These are phyloP conservation scores for Phytopythium boreale DNA, from an alignment of 352 stramenopile species.

Conservation along the genomic window DNA sequence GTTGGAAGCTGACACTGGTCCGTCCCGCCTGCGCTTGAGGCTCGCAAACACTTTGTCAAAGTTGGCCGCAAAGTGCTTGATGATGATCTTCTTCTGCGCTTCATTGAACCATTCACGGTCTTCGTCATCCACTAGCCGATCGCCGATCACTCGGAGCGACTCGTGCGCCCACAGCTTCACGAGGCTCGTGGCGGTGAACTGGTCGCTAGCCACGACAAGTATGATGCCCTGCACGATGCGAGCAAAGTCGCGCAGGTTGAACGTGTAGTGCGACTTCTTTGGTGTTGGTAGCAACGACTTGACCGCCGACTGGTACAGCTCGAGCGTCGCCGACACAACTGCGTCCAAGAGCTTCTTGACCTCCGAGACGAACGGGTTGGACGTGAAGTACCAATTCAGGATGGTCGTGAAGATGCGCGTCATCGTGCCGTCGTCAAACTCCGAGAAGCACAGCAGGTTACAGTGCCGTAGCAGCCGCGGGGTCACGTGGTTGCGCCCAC, in stretches of 20 bases:
- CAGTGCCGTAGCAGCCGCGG: conserved; percentile 91
- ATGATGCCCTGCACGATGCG: conserved; percentile 93
- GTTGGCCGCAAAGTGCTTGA: conserved; percentile 85
- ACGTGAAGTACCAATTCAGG: conserved; percentile 80
- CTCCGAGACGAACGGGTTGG: conserved; percentile 58
- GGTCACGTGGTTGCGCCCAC: conserved; percentile 89
- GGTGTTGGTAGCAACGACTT: conserved; percentile 88
- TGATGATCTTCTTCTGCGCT: conserved; percentile 83
- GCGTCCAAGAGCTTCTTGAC: conserved; percentile 69
- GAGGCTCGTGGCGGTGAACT: conserved; percentile 78
- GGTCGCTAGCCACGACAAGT: conserved; percentile 80
- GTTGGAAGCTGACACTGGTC: conserved; percentile 65
- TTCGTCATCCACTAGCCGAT: conserved; percentile 90
- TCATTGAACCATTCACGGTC: conserved; percentile 93
- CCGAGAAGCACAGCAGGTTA: conserved; percentile 92
- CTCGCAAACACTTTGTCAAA: conserved; percentile 87
- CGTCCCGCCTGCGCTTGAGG: conserved; percentile 71
- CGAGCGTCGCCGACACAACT: conserved; percentile 89
- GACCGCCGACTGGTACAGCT: conserved; percentile 88
- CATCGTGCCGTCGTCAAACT: conserved; percentile 93
- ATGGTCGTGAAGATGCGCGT: conserved; percentile 93
- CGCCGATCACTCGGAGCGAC: conserved; percentile 93
- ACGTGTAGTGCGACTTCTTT: conserved; percentile 95
- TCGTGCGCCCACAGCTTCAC: conserved; percentile 94
- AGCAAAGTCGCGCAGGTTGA: conserved; percentile 94